phyloP scores from a whole-genome alignment of 306 rosid genomes.

The Castanospermum australe region DNA sequence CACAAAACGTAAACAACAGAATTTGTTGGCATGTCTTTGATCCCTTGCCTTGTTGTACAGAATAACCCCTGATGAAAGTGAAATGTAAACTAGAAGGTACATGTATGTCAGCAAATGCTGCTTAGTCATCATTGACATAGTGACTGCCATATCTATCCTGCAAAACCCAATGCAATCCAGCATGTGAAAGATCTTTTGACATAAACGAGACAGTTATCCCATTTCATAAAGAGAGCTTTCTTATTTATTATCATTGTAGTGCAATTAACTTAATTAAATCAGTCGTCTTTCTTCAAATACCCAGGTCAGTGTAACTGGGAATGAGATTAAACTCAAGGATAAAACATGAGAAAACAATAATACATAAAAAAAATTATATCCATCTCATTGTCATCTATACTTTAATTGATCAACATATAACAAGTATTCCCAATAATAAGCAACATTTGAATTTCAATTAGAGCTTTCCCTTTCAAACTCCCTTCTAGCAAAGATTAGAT shows the following conservation, averaged over 20 bases:
- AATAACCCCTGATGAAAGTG: slow-evolving; percentile 56
- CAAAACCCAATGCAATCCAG: slow-evolving; percentile 26
- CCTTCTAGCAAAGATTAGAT: not conserved
- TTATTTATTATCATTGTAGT: not conserved
- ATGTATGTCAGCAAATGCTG: slow-evolving; percentile 48
- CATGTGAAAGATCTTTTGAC: not conserved
- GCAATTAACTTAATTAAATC: slow-evolving; percentile 5
- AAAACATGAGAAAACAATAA: slow-evolving; percentile 18
- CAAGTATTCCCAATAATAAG: not conserved
- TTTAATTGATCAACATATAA: slow-evolving; percentile 2
- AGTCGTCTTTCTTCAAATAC: slow-evolving; percentile 2
- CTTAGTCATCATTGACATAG: slow-evolving; percentile 25
- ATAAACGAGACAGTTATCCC: not conserved
- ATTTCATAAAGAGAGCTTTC: not conserved
- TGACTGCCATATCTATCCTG: slow-evolving; percentile 26
- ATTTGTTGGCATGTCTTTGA: not conserved
- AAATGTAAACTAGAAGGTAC: slow-evolving; percentile 49
- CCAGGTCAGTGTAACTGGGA: not conserved
- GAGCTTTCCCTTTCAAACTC: slow-evolving; percentile 17
- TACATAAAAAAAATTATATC: not conserved
- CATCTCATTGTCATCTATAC: not conserved
- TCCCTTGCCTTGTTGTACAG: slow-evolving; percentile 43
- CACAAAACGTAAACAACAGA: not conserved
- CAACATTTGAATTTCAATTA: not conserved
- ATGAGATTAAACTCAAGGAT: not conserved